Evolutionary conservation across 179 eudicot species (phyloP).

Genomic region (Patellifolia procumbens): DNA sequence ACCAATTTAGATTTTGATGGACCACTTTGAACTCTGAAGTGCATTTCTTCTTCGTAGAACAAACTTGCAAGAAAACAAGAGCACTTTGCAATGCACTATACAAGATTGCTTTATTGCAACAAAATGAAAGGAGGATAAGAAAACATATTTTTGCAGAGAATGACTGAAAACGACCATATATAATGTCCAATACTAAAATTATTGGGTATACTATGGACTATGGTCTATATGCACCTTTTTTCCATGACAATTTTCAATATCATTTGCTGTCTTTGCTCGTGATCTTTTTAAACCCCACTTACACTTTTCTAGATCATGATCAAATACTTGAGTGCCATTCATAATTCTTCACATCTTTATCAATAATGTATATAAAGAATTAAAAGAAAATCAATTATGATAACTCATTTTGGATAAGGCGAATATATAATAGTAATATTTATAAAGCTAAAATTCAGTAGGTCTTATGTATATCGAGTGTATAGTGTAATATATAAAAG

Average conservation of each 20-base stretch:
- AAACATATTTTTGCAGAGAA: neutral
- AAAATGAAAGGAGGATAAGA: neutral
- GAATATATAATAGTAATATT: neutral
- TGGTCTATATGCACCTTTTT: neutral
- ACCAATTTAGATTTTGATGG: slow-evolving; percentile 7
- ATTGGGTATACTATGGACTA: neutral
- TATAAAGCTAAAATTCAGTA: neutral
- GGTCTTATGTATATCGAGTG: neutral
- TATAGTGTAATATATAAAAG: neutral
- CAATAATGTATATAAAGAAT: too few relatives aligned
- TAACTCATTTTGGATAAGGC: too few relatives aligned
- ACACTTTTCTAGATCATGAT: neutral
- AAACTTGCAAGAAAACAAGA: neutral
- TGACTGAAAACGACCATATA: slow-evolving; percentile 13
- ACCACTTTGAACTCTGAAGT: slow-evolving; percentile 14
- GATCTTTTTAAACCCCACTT: slow-evolving; percentile 1
- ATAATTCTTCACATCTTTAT: neutral
- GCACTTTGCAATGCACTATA: neutral
- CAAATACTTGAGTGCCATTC: slow-evolving; percentile 4
- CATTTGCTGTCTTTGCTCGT: slow-evolving; percentile 13
- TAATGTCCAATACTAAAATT: slow-evolving; percentile 1
- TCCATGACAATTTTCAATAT: neutral
- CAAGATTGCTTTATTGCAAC: neutral
- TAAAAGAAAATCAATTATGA: too few relatives aligned
- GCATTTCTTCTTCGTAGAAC: neutral